Evolutionary conservation across 306 rosid genomes (phyloP).

Genomic region (Coriaria nepalensis): DNA sequence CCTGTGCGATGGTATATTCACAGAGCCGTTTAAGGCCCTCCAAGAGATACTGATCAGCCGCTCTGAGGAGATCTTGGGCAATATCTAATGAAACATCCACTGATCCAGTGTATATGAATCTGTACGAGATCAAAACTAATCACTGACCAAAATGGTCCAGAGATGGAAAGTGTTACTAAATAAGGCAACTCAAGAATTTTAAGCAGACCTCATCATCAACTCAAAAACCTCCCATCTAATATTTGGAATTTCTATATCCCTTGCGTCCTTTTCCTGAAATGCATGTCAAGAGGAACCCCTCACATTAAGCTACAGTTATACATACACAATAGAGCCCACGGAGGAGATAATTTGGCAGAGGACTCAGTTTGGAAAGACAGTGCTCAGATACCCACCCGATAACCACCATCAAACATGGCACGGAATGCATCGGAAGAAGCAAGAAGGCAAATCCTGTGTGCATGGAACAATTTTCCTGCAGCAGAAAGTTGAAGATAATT

Average conservation of each 20-base stretch:
- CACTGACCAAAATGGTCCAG: conserved; percentile 16
- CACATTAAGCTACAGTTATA: conserved; percentile 6
- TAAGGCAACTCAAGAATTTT: conserved; percentile 11
- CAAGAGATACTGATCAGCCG: conserved; percentile 98
- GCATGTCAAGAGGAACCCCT: conserved; percentile 10
- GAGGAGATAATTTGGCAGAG: conserved; percentile 10
- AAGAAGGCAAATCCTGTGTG: conserved; percentile 90
- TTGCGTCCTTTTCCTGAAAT: conserved; percentile 95
- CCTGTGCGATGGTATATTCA: conserved; percentile 92
- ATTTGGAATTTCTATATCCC: conserved; percentile 95
- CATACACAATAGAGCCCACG: conserved; percentile 1
- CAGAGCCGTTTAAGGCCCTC: conserved; percentile 96
- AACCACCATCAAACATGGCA: conserved; percentile 99
- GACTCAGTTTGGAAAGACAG: conserved; percentile 2
- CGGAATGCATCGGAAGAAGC: conserved; percentile 98
- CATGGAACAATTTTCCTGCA: conserved; percentile 88
- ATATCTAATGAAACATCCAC: conserved; percentile 69
- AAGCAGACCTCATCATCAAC: conserved; percentile 85
- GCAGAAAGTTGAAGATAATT: conserved; percentile 11
- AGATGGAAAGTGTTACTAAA: conserved; percentile 2
- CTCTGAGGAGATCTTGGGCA: conserved; percentile 96
- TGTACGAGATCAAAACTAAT: conserved; percentile 21
- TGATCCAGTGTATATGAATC: conserved; percentile 95
- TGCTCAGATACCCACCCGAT: conserved; percentile 54
- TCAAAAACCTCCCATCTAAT: conserved; percentile 96